These are phyloP conservation scores for Xylaria palmicola DNA, from an alignment of 495 filamentous ascomycete genomes.

Conservation along the genomic window DNA sequence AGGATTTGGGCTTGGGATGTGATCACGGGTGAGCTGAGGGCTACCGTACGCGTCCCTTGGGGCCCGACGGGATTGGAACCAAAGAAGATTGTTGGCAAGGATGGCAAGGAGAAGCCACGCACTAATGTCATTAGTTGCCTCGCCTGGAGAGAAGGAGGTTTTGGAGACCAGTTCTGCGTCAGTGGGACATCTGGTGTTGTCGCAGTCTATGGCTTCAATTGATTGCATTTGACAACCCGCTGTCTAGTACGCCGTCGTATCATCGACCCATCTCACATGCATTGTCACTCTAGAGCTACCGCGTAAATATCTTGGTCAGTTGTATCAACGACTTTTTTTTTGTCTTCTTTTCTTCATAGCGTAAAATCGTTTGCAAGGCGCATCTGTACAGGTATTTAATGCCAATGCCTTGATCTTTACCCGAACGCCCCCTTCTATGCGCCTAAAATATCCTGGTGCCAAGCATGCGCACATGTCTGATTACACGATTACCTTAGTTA, in stretches of 20 bases:
- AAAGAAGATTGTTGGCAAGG: constrained; percentile 45
- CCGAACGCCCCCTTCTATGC: constrained; percentile 18
- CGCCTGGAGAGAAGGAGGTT: constrained; percentile 70
- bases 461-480: not conserved
- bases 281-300: not conserved
- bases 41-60: constrained; percentile 59
- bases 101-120: constrained; percentile 51
- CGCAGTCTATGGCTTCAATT: constrained; percentile 51
- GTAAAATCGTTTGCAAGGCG: constrained; percentile 11
- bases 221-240: constrained; percentile 6
- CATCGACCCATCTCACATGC: constrained; percentile 2
- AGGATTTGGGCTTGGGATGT: constrained; percentile 88
- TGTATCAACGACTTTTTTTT: constrained; percentile 3
- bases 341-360: constrained; percentile 2
- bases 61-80: constrained; percentile 55
- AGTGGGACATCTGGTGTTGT: constrained; percentile 55
- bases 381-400: constrained; percentile 19
- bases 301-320: not conserved
- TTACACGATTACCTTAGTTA: not conserved
- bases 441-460: constrained; percentile 9
- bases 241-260: not conserved
- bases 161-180: constrained; percentile 57
- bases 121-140: constrained; percentile 58
- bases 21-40: constrained; percentile 67
- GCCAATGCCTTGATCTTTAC: constrained; percentile 7